Percentiles rank a stretch among this genome's conserved stretches.
Conservation (phyloP, 1,139 yeast genomes). For the Taphrina flavorubra region DNA sequence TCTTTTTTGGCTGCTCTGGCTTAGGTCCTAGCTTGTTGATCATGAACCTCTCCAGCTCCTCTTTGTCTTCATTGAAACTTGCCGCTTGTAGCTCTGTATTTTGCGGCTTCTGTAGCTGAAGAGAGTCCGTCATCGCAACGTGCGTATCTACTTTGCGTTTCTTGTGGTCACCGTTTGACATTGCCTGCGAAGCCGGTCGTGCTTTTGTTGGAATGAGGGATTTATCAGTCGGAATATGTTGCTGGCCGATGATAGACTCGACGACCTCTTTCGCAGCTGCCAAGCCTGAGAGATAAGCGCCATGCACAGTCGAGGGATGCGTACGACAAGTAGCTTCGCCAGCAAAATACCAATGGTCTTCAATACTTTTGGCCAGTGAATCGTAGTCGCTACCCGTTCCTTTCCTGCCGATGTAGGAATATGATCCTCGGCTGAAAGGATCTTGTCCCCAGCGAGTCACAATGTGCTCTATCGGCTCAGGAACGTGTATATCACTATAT, state of each 20-base stretch:
- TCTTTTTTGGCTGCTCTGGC: slow-evolving; percentile 54
- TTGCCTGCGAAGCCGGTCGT: slow-evolving; percentile 39
- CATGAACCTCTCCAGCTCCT: slow-evolving; percentile 48
- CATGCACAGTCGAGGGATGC: slow-evolving; percentile 57
- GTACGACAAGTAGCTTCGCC: slow-evolving; percentile 57
- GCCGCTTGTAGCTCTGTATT: neutral
- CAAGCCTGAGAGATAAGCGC: slow-evolving; percentile 56
- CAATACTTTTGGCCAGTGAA: slow-evolving; percentile 52
- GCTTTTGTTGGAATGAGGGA: slow-evolving; percentile 52
- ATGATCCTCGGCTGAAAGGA: slow-evolving; percentile 54
- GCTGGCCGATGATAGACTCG: slow-evolving; percentile 54
- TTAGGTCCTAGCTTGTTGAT: slow-evolving; percentile 52
- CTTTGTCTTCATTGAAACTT: neutral
- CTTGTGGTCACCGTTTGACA: neutral
- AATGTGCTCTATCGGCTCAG: slow-evolving; percentile 52
- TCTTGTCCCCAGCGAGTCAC: slow-evolving; percentile 58
- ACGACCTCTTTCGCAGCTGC: slow-evolving; percentile 56
- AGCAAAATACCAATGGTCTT: slow-evolving; percentile 54
- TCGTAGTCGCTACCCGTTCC: slow-evolving; percentile 57
- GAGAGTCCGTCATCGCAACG: neutral
- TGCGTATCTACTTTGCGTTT: neutral
- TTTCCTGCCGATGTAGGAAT: slow-evolving; percentile 55
- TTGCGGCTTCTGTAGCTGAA: neutral
- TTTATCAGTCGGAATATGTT: slow-evolving; percentile 51
- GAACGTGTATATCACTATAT: slow-evolving; percentile 47